phyloP scores from a whole-genome alignment of 1,284 basidiomycete genomes.

The Ustilago tritici region DNA sequence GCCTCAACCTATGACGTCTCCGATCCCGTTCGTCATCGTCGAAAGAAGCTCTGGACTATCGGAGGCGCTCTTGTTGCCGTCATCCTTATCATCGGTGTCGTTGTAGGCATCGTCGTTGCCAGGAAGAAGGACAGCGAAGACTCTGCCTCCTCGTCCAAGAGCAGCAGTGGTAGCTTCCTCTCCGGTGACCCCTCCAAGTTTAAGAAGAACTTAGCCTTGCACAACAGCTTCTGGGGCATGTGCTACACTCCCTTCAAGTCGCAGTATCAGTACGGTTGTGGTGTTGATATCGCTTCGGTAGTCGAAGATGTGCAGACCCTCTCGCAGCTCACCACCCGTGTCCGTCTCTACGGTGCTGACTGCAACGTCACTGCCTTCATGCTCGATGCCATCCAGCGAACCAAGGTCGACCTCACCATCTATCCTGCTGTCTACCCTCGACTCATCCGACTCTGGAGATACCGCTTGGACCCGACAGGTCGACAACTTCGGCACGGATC shows the following conservation, averaged over 20 bases:
- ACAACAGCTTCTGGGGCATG: constrained; percentile 47
- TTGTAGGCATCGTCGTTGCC: constrained; percentile 37
- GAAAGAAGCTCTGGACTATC: constrained; percentile 34
- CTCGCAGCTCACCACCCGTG: constrained; percentile 39
- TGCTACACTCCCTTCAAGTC: constrained; percentile 48
- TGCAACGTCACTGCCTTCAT: constrained; percentile 47
- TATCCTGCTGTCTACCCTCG: constrained; percentile 43
- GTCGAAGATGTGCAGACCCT: constrained; percentile 37
- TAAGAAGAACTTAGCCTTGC: constrained; percentile 30
- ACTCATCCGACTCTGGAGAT: constrained; percentile 30
- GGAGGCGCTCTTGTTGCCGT: constrained; percentile 27
- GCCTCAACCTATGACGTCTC: constrained; percentile 1
- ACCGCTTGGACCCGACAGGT: constrained; percentile 34
- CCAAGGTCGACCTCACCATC: constrained; percentile 48
- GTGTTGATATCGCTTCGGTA: constrained; percentile 35
- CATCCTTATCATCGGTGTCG: constrained; percentile 28
- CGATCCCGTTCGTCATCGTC: constrained; percentile 8
- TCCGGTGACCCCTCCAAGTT: constrained; percentile 45
- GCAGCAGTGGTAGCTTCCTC: constrained; percentile 18
- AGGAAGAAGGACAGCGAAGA: constrained; percentile 20
- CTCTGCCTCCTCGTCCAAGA: constrained; percentile 12
- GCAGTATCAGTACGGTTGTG: constrained; percentile 40
- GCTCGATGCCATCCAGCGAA: constrained; percentile 46
- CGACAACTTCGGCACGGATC: constrained; percentile 35
- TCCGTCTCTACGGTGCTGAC: constrained; percentile 45